Evolutionary conservation across 257 asterid species (phyloP).

Genomic region (Rubia yunnanensis): DNA sequence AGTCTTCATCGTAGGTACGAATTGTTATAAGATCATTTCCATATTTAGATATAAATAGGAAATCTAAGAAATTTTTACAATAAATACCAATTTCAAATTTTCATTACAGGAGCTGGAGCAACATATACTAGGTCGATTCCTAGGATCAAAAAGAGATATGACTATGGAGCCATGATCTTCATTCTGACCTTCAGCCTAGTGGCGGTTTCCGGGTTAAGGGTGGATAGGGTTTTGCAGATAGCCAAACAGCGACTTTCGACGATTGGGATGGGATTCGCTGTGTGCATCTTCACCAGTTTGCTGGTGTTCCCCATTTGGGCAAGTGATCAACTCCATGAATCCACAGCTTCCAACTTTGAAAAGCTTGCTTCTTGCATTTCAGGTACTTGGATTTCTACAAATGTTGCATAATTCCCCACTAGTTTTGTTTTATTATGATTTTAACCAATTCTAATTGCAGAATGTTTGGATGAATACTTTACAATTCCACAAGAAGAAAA

Average conservation of each 20-base stretch:
- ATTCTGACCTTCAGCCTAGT: constrained; percentile 75
- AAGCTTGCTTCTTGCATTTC: constrained; percentile 52
- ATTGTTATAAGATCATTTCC: background rate
- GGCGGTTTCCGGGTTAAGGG: constrained; percentile 67
- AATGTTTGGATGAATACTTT: constrained; percentile 70
- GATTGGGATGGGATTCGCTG: constrained; percentile 69
- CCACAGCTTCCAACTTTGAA: constrained; percentile 54
- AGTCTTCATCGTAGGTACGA: constrained; percentile 47
- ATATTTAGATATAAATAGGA: background rate
- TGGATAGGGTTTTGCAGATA: constrained; percentile 43
- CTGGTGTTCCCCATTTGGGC: constrained; percentile 74
- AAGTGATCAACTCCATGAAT: constrained; percentile 60
- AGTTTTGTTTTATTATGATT: background rate
- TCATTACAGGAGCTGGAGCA: constrained; percentile 44
- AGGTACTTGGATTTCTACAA: constrained; percentile 24
- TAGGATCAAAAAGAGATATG: constrained; percentile 49
- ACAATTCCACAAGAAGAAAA: constrained; percentile 31
- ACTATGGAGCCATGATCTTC: constrained; percentile 74
- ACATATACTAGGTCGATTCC: constrained; percentile 58
- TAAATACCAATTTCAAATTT: background rate
- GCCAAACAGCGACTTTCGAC: constrained; percentile 67
- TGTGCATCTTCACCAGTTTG: constrained; percentile 54
- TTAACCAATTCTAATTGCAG: constrained; percentile 22
- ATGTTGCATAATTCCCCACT: background rate
- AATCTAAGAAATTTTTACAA: background rate